A percentile compares a stretch with the other conserved stretches of the same genome.
phyloP scores from a whole-genome alignment of 2,329 filamentous ascomycete genomes.

The Aureobasidium subglaciale region DNA sequence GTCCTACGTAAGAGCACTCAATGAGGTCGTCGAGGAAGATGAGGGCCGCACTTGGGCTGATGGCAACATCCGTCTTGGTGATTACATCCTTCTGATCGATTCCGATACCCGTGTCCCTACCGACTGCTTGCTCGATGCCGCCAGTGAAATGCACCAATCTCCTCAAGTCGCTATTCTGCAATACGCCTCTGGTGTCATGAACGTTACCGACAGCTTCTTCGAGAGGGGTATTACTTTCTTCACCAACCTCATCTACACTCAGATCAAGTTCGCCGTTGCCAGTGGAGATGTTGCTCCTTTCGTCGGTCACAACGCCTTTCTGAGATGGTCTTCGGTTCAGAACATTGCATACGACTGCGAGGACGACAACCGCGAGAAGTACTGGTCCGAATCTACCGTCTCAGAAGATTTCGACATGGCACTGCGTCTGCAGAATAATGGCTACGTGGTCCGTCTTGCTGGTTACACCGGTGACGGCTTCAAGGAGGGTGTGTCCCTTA shows the following conservation, averaged over 20 bases:
- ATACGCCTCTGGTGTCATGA: constrained; percentile 71
- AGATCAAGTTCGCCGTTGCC: constrained; percentile 69
- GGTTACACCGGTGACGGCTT: constrained; percentile 70
- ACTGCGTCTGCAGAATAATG: constrained; percentile 63
- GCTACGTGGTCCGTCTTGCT: constrained; percentile 66
- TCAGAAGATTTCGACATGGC: constrained; percentile 81
- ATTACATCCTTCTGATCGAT: constrained; percentile 74
- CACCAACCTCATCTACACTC: constrained; percentile 64
- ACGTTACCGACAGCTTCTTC: constrained; percentile 63
- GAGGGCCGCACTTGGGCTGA: constrained; percentile 71
- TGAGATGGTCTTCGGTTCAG: constrained; percentile 69
- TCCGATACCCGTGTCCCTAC: constrained; percentile 71
- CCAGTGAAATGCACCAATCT: constrained; percentile 74
- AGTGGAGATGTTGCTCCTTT: constrained; percentile 73
- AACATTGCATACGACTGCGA: constrained; percentile 63
- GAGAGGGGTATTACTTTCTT: constrained; percentile 38
- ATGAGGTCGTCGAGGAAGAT: constrained; percentile 56
- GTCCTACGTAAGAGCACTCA: constrained; percentile 58
- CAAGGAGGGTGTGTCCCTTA: constrained; percentile 76
- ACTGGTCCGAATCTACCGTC: constrained; percentile 74
- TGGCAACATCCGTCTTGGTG: constrained; percentile 77
- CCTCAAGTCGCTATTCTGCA: constrained; percentile 74
- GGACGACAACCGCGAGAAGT: constrained; percentile 64
- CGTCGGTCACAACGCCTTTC: constrained; percentile 72
- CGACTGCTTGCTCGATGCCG: constrained; percentile 71